Evolutionary conservation across 768 basidiomycete genomes (phyloP).

Genomic region (Termitomyces titanicus): DNA sequence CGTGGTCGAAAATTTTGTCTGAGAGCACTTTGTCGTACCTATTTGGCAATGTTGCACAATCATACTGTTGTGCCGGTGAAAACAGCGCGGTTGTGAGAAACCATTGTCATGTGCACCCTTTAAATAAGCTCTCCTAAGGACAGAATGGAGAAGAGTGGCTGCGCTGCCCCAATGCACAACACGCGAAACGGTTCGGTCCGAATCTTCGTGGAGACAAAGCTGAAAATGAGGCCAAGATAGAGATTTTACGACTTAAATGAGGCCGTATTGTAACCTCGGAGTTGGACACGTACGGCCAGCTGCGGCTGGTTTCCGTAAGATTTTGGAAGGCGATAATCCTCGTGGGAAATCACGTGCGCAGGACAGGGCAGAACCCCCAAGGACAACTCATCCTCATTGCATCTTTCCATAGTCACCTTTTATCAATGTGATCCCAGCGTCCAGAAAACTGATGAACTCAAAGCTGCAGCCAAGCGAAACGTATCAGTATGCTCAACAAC

Average conservation of each 20-base stretch:
- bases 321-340: not conserved
- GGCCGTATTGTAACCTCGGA: not conserved
- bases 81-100: no score
- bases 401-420: no score
- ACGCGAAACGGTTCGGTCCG: not conserved
- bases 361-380: not conserved
- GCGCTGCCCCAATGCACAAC: not conserved
- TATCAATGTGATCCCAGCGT: no score
- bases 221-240: not conserved
- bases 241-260: not conserved
- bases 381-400: no score
- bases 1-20: not conserved
- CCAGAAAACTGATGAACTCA: no score
- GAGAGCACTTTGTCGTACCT: not conserved
- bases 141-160: not conserved
- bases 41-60: not conserved
- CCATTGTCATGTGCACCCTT: not conserved
- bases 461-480: not conserved
- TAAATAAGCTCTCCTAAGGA: no score
- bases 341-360: not conserved
- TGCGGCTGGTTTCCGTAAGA: no score
- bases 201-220: not conserved
- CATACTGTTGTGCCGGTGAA: no score
- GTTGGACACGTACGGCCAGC: not conserved
- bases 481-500: no score